Conservation (phyloP, 2,329 filamentous ascomycete species). For the Penicillium sp. region DNA sequence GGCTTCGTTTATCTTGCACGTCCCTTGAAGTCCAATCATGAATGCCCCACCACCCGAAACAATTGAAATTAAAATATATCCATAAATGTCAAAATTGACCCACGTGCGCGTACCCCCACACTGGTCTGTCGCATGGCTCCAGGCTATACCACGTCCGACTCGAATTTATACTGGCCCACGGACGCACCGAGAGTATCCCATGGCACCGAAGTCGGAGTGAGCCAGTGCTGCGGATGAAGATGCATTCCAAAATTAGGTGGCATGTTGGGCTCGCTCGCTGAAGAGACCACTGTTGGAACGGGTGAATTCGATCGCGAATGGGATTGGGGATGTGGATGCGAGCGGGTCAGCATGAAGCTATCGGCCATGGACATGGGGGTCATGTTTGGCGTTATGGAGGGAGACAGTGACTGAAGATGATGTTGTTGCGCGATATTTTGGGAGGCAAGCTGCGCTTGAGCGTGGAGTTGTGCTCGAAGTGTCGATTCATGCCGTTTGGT, state of each 20-base stretch:
- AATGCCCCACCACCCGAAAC: no score
- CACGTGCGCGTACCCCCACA: no score
- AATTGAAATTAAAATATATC: no score
- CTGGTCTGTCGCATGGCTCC: not conserved
- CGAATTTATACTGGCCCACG: conserved; percentile 12
- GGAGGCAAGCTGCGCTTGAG: not conserved
- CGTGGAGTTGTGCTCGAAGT: conserved; percentile 6
- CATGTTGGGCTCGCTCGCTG: conserved; percentile 16
- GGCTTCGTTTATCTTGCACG: no score
- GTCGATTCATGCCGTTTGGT: conserved; percentile 10
- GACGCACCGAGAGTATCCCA: conserved; percentile 21
- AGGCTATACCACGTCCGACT: conserved; percentile 1
- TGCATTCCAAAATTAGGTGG: conserved; percentile 18
- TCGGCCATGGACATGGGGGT: conserved; percentile 12
- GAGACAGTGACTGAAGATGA: conserved; percentile 8
- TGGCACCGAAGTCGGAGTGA: conserved; percentile 25
- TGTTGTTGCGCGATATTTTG: conserved; percentile 4
- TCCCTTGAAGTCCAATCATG: no score
- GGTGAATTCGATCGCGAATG: conserved; percentile 18
- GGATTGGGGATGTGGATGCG: conserved; percentile 7
- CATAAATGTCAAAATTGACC: no score
- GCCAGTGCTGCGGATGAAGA: conserved; percentile 31
- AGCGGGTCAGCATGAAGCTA: conserved; percentile 4
- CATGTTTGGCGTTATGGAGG: conserved; percentile 3
- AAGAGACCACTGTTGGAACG: conserved; percentile 14